Evolutionary conservation across 371 early-diverging fungal species (phyloP).

Genomic region (Apophysomyces variabilis): DNA sequence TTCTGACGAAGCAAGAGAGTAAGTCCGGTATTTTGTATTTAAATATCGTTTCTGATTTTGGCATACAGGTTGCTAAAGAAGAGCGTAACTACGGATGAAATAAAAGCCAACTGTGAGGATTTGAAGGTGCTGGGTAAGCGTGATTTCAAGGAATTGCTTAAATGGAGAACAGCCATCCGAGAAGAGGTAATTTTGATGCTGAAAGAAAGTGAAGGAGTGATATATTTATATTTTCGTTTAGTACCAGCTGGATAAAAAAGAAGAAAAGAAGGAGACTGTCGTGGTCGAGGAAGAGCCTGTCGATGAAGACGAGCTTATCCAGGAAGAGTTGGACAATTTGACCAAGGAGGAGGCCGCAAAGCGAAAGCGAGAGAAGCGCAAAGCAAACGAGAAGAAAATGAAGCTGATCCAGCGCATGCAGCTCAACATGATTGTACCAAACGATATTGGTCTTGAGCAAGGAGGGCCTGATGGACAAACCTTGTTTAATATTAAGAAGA

Average conservation of each 20-base stretch:
- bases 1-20: constrained; percentile 62
- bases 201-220: constrained; percentile 31
- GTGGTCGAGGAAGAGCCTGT: constrained; percentile 59
- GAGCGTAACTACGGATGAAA: constrained; percentile 79
- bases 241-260: constrained; percentile 55
- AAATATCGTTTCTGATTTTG: background rate
- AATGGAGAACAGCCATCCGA: constrained; percentile 85
- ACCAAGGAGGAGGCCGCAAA: constrained; percentile 63
- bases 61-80: constrained; percentile 54
- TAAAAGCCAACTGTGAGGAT: constrained; percentile 82
- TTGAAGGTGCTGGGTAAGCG: constrained; percentile 91
- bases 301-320: constrained; percentile 61
- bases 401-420: constrained; percentile 87
- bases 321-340: constrained; percentile 64
- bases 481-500: constrained; percentile 63
- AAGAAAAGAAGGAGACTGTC: constrained; percentile 46
- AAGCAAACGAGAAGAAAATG: constrained; percentile 77
- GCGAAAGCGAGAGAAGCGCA: constrained; percentile 63
- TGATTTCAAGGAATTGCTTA: constrained; percentile 88
- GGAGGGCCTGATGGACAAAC: constrained; percentile 66
- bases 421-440: constrained; percentile 90
- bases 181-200: constrained; percentile 39
- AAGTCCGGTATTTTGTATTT: constrained; percentile 16
- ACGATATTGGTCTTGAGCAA: constrained; percentile 84
- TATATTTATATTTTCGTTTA: constrained; percentile 27